These are phyloP conservation scores for Euphorbia celastroides DNA, from an alignment of 441 rosid genomes.

Conservation along the genomic window DNA sequence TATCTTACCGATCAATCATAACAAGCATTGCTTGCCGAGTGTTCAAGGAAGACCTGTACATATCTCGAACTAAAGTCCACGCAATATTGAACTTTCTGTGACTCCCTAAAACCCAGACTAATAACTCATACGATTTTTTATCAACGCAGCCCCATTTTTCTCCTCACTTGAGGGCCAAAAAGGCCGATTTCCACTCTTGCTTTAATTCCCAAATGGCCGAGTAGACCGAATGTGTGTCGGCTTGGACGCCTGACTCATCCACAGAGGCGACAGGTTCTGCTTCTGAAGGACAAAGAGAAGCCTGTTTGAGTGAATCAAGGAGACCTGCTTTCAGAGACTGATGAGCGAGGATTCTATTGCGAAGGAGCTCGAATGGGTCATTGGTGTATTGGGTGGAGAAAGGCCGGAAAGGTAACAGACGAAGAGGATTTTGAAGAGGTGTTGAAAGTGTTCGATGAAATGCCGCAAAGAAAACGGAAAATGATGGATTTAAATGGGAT, in stretches of 20 bases:
- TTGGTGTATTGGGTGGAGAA: slow-evolving; percentile 28
- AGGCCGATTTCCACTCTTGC: slow-evolving; percentile 63
- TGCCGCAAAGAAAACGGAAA: slow-evolving; percentile 28
- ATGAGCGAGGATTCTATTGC: neutral
- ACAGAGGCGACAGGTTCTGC: slow-evolving; percentile 50
- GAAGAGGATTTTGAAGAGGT: slow-evolving; percentile 14
- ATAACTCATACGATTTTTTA: slow-evolving; percentile 45
- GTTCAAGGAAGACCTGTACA: slow-evolving; percentile 40
- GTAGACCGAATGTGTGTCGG: slow-evolving; percentile 36
- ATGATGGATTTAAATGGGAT: neutral
- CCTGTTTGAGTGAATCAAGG: slow-evolving; percentile 37
- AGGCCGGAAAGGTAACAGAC: slow-evolving; percentile 23
- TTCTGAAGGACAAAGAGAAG: slow-evolving; percentile 40
- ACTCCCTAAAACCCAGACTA: slow-evolving; percentile 64
- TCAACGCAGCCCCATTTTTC: slow-evolving; percentile 43
- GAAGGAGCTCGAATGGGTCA: slow-evolving; percentile 23
- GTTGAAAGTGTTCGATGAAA: slow-evolving; percentile 42
- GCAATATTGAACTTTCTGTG: slow-evolving; percentile 65
- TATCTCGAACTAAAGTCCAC: slow-evolving; percentile 76
- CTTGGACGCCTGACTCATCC: slow-evolving; percentile 37
- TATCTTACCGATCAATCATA: slow-evolving; percentile 70
- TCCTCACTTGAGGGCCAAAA: slow-evolving; percentile 71
- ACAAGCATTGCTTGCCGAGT: slow-evolving; percentile 60
- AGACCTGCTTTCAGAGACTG: slow-evolving; percentile 24
- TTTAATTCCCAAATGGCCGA: slow-evolving; percentile 59